phyloP scores from a whole-genome alignment of 306 rosid species.

The Glycine tomentella region DNA sequence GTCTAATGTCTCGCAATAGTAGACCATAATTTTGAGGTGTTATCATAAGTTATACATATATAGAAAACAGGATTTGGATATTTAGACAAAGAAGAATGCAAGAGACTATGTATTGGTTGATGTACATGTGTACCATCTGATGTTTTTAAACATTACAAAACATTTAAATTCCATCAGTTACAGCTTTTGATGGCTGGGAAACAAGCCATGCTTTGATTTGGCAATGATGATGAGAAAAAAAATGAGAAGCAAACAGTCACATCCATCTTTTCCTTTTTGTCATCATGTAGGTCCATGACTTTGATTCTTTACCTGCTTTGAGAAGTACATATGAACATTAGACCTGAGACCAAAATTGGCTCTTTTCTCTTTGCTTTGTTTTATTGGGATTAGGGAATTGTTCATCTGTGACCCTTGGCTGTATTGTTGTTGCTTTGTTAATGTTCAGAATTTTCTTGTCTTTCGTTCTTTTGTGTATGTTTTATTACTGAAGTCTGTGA shows the following conservation, averaged over 20 bases:
- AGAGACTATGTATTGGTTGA: not conserved
- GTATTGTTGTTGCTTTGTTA: slow-evolving; percentile 19
- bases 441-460: slow-evolving; percentile 1
- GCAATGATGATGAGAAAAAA: slow-evolving; percentile 9
- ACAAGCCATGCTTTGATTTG: slow-evolving; percentile 19
- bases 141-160: too few species aligned
- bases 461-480: slow-evolving; percentile 1
- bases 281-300: slow-evolving; percentile 12
- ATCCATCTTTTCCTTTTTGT: slow-evolving; percentile 7
- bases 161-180: too few species aligned
- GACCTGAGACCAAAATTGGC: slow-evolving; percentile 4
- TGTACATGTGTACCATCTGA: slow-evolving; percentile 1
- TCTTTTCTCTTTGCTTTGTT: slow-evolving; percentile 15
- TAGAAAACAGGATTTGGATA: slow-evolving; percentile 23
- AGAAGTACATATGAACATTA: not conserved
- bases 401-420: slow-evolving; percentile 18
- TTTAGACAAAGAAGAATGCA: not conserved
- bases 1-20: not conserved
- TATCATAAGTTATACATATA: not conserved
- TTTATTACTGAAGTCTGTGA: slow-evolving; percentile 6
- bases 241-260: slow-evolving; percentile 7
- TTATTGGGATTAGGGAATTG: not conserved
- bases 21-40: slow-evolving; percentile 1
- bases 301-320: slow-evolving; percentile 13
- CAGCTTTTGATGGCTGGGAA: too few species aligned